Conservation (phyloP, 75 land plant genomes). For the Pinus taeda region DNA sequence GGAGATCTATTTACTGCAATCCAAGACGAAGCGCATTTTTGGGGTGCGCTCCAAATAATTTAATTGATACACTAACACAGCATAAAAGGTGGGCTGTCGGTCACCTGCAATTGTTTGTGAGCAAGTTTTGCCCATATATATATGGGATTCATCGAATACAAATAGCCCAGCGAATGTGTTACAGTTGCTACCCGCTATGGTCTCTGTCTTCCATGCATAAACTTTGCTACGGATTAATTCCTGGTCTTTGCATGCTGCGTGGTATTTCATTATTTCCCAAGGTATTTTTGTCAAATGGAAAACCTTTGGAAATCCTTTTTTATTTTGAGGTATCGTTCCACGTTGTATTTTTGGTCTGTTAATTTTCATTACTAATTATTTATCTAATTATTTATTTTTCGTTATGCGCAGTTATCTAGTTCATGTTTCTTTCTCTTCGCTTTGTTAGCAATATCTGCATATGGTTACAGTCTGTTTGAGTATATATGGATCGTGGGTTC, state of each 20-base stretch:
- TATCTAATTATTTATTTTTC: background rate
- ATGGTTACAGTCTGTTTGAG: no score
- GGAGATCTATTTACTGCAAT: slow-evolving; percentile 23
- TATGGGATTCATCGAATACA: slow-evolving; percentile 4
- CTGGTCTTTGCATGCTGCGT: slow-evolving; percentile 26
- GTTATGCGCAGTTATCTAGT: slow-evolving; percentile 21
- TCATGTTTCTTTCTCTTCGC: slow-evolving; percentile 14
- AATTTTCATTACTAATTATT: background rate
- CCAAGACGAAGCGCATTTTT: slow-evolving; percentile 26
- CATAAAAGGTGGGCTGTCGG: slow-evolving; percentile 29
- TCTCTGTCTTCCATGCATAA: slow-evolving; percentile 9
- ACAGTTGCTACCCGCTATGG: background rate
- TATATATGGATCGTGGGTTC: no score
- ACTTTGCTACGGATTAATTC: slow-evolving; percentile 23
- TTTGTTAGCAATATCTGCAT: no score
- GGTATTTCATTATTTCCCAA: slow-evolving; percentile 29
- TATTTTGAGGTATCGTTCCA: no score
- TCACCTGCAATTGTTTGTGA: slow-evolving; percentile 13
- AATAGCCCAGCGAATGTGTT: slow-evolving; percentile 14
- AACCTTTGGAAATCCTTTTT: background rate
- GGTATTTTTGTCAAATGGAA: slow-evolving; percentile 17
- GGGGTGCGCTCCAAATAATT: slow-evolving; percentile 14
- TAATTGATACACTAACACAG: slow-evolving; percentile 22
- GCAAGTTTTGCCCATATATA: slow-evolving; percentile 23
- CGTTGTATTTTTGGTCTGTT: no score